Base-by-base conservation (phyloP, 1,139 yeast species). In the Geotrichum aggregatum region DNA sequence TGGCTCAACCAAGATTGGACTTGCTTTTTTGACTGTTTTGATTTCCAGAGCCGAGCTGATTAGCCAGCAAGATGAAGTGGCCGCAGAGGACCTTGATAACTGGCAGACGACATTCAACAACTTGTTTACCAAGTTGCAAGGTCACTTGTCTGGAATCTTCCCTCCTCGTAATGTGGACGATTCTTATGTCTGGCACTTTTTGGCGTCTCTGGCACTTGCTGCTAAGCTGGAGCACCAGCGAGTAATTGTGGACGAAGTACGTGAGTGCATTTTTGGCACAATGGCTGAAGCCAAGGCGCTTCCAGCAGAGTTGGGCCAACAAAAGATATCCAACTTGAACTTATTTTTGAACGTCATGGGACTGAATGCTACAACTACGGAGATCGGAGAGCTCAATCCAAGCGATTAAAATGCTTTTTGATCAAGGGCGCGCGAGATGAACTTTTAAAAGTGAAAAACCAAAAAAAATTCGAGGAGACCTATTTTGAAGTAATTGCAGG, bases 321-420 rank as follows among this genome's bases (percentile, higher is more conserved):
- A 75, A 58, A 84, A 82, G 69, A 78, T 85, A 63, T 83, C 82
- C 61, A 89, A 91, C 66, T 79, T 92, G 77, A 92, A 92, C 68
- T 75, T 92, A 78, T 91, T 89, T 73, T 78, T 92, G 71, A 94
- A 91, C 61, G 98, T 92, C 49, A 89, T 92, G 94, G 98, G 98
- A 3, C 78, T 92, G 60, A 89, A 87, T 58, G 96, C 97, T 13
- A 88, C 89, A 62, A 62, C 70, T 28, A 68, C 71, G 26, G 72
- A 65, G 49, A 70, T 70, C 56, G 64, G 66, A 8, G 73, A 69
- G 59, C 60, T 70, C 47, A 49, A 52, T 22, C 49, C 45, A 26
- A 49, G 41, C 18, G 46, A 48, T 22, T n/a, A 33, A 43, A 35
- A 36, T 31, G 16, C 10, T 7, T n/a, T n/a, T n/a, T n/a, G n/a